Evolutionary conservation across 108 stramenopile genomes (phyloP).

Genomic region (Cyclotella baltica): DNA sequence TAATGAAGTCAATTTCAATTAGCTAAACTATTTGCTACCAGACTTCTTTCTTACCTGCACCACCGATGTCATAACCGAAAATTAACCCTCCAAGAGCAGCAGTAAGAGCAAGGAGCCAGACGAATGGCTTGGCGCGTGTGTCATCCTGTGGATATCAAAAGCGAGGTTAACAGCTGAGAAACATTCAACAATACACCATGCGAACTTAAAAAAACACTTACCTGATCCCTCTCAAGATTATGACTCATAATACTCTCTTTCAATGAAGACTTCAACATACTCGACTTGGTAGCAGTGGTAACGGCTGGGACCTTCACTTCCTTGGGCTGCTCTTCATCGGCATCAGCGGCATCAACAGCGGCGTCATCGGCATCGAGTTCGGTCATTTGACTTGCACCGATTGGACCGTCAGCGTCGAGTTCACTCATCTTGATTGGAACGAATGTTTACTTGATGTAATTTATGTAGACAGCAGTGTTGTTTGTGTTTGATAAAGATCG

Average conservation of each 20-base stretch:
- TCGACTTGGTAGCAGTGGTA: neutral
- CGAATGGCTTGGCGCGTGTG: slow-evolving; percentile 36
- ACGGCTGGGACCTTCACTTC: neutral
- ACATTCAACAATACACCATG: neutral
- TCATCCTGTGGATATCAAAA: neutral
- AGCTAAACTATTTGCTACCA: too few relatives aligned
- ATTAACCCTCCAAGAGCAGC: slow-evolving; percentile 49
- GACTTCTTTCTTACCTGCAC: too few relatives aligned
- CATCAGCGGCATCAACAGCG: neutral
- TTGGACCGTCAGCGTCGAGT: neutral
- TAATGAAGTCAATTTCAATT: too few relatives aligned
- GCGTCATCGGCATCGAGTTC: neutral
- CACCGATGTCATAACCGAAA: slow-evolving; percentile 59
- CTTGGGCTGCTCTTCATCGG: too few relatives aligned
- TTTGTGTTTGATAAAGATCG: neutral
- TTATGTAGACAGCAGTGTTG: neutral
- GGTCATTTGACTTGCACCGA: neutral
- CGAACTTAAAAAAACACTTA: neutral
- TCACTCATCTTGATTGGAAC: neutral
- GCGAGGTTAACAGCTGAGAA: neutral
- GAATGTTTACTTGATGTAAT: neutral
- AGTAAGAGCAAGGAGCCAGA: slow-evolving; percentile 36
- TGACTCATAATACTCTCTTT: slow-evolving; percentile 16
- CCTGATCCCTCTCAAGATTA: slow-evolving; percentile 14
- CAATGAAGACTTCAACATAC: neutral